phyloP scores from a whole-genome alignment of 352 stramenopile genomes.

The Pythium coloratum region DNA sequence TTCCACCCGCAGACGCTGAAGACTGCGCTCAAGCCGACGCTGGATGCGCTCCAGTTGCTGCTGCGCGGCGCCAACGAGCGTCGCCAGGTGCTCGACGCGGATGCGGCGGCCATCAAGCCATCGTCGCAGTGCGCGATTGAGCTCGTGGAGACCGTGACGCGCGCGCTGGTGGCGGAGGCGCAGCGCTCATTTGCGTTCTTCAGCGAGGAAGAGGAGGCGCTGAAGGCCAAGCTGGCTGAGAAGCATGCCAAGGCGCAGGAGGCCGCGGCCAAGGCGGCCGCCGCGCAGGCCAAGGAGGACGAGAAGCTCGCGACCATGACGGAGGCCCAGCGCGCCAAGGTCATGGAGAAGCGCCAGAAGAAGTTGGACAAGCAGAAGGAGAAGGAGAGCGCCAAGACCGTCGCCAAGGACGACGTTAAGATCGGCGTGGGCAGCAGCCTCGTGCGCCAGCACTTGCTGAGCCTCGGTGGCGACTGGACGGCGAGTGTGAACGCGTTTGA shows the following conservation, averaged over 20 bases:
- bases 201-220: conserved; percentile 52
- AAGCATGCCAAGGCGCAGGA: conserved; percentile 66
- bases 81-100: conserved; percentile 30
- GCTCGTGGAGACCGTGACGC: conserved; percentile 46
- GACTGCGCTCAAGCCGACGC: conserved; percentile 51
- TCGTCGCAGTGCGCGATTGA: conserved; percentile 41
- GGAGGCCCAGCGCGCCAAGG: conserved; percentile 58
- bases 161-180: conserved; percentile 49
- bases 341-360: conserved; percentile 39
- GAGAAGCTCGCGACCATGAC: conserved; percentile 80
- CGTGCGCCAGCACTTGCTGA: conserved; percentile 51
- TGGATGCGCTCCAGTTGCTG: conserved; percentile 59
- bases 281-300: conserved; percentile 77
- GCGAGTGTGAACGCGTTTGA: conserved; percentile 57
- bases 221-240: conserved; percentile 54
- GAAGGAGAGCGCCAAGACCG: conserved; percentile 74
- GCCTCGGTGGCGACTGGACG: conserved; percentile 17
- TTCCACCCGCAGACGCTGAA: conserved; percentile 71
- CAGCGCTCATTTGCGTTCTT: conserved; percentile 58
- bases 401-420: conserved; percentile 62
- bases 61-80: conserved; percentile 57
- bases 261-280: conserved; percentile 65
- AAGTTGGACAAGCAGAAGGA: conserved; percentile 85
- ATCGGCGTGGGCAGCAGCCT: conserved; percentile 66
- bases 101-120: conserved; percentile 17